Evolutionary conservation across 140 eudicot species (phyloP).

Genomic region (Erigeron philadelphicus): DNA sequence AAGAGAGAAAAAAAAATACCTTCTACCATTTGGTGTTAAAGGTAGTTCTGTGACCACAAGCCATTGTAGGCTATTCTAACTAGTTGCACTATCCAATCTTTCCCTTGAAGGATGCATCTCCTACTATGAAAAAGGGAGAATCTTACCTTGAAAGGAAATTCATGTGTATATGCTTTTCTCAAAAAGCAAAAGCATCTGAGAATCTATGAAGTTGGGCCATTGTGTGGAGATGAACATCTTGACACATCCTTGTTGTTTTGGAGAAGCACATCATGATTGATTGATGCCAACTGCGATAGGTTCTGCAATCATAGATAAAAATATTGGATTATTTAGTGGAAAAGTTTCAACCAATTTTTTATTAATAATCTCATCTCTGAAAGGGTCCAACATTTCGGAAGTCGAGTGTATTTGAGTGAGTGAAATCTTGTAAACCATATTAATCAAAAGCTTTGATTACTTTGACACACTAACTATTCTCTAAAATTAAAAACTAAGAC

Average conservation of each 20-base stretch:
- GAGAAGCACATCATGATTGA: slow-evolving; percentile 71
- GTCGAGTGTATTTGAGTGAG: too few species aligned
- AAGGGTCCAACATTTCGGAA: too few species aligned
- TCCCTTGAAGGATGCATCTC: neutral
- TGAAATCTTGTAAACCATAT: too few species aligned
- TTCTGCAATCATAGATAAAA: slow-evolving; percentile 43
- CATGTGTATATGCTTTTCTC: neutral
- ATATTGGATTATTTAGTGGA: neutral
- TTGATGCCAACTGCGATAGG: slow-evolving; percentile 79
- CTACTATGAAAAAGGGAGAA: neutral
- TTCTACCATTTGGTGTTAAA: slow-evolving; percentile 4
- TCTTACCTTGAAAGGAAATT: neutral
- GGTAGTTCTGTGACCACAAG: neutral
- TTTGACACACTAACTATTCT: too few species aligned
- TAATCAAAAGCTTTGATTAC: too few species aligned
- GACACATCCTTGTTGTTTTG: slow-evolving; percentile 61
- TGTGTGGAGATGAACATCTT: slow-evolving; percentile 52
- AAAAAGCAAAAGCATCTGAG: neutral
- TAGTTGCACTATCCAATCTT: slow-evolving; percentile 14
- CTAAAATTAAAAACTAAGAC: too few species aligned
- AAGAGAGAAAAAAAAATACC: slow-evolving; percentile 8
- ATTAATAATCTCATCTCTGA: too few species aligned
- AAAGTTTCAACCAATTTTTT: too few species aligned
- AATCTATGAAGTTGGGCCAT: slow-evolving; percentile 31
- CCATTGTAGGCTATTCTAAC: neutral